Percentiles rank a stretch among this genome's conserved stretches.
phyloP scores from a whole-genome alignment of 768 basidiomycete genomes.

The Trametes sanguinea region DNA sequence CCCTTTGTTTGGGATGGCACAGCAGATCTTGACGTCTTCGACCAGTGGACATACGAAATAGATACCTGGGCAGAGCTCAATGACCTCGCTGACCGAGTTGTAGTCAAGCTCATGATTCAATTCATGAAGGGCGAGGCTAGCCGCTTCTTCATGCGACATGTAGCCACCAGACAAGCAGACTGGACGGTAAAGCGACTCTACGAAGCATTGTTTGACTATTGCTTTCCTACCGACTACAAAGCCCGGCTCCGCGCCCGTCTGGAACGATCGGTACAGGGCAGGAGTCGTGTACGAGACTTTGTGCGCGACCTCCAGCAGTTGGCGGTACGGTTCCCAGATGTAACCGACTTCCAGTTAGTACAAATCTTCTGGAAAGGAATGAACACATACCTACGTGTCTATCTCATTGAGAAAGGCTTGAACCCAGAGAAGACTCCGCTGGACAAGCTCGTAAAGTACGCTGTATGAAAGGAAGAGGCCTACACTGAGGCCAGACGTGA shows the following conservation, averaged over 20 bases:
- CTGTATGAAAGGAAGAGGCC: not conserved
- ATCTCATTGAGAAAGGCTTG: not conserved
- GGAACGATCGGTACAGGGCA: constrained; percentile 5
- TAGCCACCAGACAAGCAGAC: constrained; percentile 10
- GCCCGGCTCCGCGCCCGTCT: not conserved
- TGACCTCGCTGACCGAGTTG: constrained; percentile 10
- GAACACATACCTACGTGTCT: constrained; percentile 11
- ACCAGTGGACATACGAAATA: constrained; percentile 15
- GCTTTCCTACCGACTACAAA: constrained; percentile 22
- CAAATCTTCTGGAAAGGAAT: constrained; percentile 19
- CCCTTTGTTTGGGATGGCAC: constrained; percentile 20
- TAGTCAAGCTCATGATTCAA: constrained; percentile 17
- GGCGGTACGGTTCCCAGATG: constrained; percentile 20
- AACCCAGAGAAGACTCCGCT: not conserved
- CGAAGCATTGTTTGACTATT: constrained; percentile 20
- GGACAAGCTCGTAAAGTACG: not conserved
- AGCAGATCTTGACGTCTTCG: constrained; percentile 23
- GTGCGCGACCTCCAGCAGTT: constrained; percentile 27
- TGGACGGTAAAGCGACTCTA: constrained; percentile 22
- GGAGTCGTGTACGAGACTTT: constrained; percentile 19
- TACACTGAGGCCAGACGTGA: not conserved
- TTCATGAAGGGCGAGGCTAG: constrained; percentile 21
- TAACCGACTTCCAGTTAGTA: constrained; percentile 15
- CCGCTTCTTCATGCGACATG: constrained; percentile 30
- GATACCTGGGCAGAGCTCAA: not conserved